Evolutionary conservation across 768 basidiomycete genomes (phyloP).

Genomic region (Boletellus sp.): DNA sequence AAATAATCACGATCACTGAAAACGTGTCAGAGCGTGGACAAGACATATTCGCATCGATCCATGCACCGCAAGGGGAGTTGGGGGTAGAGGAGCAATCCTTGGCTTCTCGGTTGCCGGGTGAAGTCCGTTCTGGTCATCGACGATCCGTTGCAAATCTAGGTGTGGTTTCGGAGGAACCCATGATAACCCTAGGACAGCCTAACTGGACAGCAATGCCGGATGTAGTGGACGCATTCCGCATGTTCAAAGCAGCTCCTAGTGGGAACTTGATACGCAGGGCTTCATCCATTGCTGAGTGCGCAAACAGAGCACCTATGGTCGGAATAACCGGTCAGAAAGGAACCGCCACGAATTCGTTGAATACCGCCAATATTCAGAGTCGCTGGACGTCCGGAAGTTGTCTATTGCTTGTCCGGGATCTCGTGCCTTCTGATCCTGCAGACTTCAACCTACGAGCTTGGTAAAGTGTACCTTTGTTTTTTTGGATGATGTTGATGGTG

Average conservation of each 20-base stretch:
- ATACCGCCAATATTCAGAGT: conserved; percentile 11
- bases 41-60: conserved; percentile 11
- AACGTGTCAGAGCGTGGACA: neutral
- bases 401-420: conserved; percentile 12
- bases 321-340: conserved; percentile 15
- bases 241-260: conserved; percentile 8
- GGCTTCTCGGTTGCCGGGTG: neutral
- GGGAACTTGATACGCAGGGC: conserved; percentile 4
- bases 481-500: neutral
- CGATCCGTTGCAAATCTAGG: neutral
- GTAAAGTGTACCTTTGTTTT: neutral
- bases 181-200: neutral
- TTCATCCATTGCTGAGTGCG: conserved; percentile 3
- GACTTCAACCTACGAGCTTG: conserved; percentile 18
- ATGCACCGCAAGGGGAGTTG: conserved; percentile 3
- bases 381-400: conserved; percentile 1
- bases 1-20: neutral
- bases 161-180: neutral
- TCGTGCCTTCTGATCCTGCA: conserved; percentile 11
- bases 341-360: conserved; percentile 14
- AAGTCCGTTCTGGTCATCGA: neutral
- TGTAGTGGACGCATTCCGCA: conserved; percentile 14
- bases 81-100: neutral
- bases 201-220: conserved; percentile 20
- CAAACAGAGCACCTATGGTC: conserved; percentile 1